phyloP scores from a whole-genome alignment of 2,329 filamentous ascomycete species.

The Trichoderma cornu-damae region DNA sequence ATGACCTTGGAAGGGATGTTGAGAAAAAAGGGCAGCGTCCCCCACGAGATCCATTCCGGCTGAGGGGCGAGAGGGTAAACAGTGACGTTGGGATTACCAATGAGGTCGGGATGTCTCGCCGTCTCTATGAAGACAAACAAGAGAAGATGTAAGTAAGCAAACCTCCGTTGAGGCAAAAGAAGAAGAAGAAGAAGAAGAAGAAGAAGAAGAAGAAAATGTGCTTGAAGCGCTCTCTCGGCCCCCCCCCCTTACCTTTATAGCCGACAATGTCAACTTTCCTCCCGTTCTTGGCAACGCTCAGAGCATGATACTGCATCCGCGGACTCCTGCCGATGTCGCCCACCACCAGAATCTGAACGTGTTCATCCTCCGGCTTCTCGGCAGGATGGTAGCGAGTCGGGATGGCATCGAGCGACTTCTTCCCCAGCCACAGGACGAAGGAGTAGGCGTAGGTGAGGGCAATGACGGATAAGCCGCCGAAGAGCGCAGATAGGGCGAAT shows the following conservation, averaged over 20 bases:
- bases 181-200: too few relatives aligned
- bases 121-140: constrained; percentile 55
- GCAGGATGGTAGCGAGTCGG: constrained; percentile 36
- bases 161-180: too few relatives aligned
- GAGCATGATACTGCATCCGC: constrained; percentile 96
- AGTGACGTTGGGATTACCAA: constrained; percentile 61
- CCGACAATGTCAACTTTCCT: constrained; percentile 79
- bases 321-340: constrained; percentile 94
- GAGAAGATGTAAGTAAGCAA: too few relatives aligned
- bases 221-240: neutral
- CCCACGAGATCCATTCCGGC: constrained; percentile 62
- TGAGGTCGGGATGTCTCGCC: constrained; percentile 70
- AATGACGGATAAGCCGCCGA: constrained; percentile 33
- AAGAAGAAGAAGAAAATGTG: too few relatives aligned
- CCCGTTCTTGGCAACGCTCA: constrained; percentile 81
- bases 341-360: constrained; percentile 78
- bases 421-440: constrained; percentile 24
- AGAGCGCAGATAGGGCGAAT: constrained; percentile 34
- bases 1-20: constrained; percentile 79
- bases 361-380: constrained; percentile 35
- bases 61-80: constrained; percentile 66
- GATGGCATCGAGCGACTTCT: constrained; percentile 24
- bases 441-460: constrained; percentile 26
- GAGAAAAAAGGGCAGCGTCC: constrained; percentile 69
- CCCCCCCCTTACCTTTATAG: constrained; percentile 60